These are phyloP conservation scores for Spiraea crenata DNA, from an alignment of 331 rosid species.

Conservation along the genomic window DNA sequence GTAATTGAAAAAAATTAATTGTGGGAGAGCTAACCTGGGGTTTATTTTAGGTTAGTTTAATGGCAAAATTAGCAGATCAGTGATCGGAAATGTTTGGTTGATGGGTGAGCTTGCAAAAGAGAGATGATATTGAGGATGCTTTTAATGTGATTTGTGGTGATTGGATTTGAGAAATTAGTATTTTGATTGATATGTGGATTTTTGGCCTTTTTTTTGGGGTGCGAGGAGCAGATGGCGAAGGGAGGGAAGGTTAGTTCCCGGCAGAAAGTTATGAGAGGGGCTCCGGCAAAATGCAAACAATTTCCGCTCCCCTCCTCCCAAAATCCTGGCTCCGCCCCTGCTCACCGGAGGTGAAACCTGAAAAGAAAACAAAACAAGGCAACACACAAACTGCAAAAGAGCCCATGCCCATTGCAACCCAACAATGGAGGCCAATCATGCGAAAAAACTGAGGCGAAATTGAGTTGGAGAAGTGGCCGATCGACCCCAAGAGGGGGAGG, in stretches of 20 bases:
- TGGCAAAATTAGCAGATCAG: slow-evolving; percentile 43
- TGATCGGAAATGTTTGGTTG: slow-evolving; percentile 19
- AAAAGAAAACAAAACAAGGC: too few relatives aligned
- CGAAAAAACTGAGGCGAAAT: too few relatives aligned
- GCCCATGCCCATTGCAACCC: too few relatives aligned
- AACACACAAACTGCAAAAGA: too few relatives aligned
- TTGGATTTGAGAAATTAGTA: slow-evolving; percentile 14
- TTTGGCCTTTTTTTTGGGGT: slow-evolving; percentile 17
- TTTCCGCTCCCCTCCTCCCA: too few relatives aligned
- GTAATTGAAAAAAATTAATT: slow-evolving; percentile 4
- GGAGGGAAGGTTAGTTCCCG: slow-evolving; percentile 56
- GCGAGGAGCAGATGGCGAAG: slow-evolving; percentile 68
- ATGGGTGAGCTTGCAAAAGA: slow-evolving; percentile 4
- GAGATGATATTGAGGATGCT: neutral
- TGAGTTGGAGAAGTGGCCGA: too few relatives aligned
- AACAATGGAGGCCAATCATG: too few relatives aligned
- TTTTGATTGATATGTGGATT: slow-evolving; percentile 16
- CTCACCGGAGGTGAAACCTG: too few relatives aligned
- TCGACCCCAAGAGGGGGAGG: too few relatives aligned
- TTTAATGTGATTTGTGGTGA: neutral
- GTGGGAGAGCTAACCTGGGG: neutral
- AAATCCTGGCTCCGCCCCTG: too few relatives aligned
- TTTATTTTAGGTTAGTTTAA: neutral
- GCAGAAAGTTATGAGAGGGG: slow-evolving; percentile 30
- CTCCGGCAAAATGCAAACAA: slow-evolving; percentile 40